Conservation (phyloP, 768 basidiomycete species). For the Tulasnella sp. region DNA sequence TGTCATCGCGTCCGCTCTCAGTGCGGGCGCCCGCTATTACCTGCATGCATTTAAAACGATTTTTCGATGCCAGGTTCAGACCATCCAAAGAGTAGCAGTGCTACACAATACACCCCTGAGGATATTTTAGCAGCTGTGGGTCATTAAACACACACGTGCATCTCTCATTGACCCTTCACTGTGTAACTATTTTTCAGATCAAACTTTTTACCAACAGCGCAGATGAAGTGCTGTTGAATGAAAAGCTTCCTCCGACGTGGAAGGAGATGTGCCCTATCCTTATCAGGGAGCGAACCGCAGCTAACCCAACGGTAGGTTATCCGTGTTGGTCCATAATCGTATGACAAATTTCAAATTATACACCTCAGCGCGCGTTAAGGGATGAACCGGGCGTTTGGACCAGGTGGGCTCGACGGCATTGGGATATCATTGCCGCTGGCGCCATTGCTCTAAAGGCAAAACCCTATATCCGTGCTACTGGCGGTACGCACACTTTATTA, state of each 20-base stretch:
- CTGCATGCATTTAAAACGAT: background rate
- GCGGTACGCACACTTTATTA: background rate
- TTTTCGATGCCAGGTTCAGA: too few species aligned
- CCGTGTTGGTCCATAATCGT: background rate
- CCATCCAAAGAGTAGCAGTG: background rate
- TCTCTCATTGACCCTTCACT: background rate
- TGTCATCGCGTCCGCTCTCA: background rate
- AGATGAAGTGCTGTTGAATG: background rate
- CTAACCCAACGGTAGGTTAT: background rate
- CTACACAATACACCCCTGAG: background rate
- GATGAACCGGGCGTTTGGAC: background rate
- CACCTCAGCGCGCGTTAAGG: background rate
- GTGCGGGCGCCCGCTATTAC: background rate
- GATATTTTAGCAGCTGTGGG: background rate
- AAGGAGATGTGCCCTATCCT: background rate
- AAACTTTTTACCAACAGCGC: background rate
- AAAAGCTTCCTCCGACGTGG: background rate
- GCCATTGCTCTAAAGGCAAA: background rate
- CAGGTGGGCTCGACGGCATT: background rate
- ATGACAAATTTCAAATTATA: background rate
- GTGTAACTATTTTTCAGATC: background rate
- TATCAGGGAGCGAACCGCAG: background rate
- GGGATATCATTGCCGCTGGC: background rate
- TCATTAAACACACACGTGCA: background rate
- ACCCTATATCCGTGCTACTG: background rate